Conservation (phyloP, 139 green algal species). For the Medakamo hakoo region DNA sequence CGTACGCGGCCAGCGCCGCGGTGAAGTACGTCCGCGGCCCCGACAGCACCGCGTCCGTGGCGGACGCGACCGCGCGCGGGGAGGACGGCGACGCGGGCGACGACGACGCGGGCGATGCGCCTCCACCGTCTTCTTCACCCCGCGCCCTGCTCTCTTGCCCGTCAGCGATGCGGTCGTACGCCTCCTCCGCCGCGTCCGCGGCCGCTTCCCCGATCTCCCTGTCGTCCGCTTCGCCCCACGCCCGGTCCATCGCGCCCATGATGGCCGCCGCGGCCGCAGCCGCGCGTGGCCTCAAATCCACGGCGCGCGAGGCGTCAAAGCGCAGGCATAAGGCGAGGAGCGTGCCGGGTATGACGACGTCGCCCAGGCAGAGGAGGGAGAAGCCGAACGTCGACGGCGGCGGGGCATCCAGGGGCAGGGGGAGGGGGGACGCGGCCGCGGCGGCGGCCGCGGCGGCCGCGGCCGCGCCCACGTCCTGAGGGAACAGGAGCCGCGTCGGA, state of each 20-base stretch:
- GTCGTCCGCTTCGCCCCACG: slow-evolving; percentile 14
- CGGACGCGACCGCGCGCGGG: background rate
- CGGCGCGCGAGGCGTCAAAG: slow-evolving; percentile 48
- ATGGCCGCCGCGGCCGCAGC: slow-evolving; percentile 40
- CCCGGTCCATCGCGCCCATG: slow-evolving; percentile 15
- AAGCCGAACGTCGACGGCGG: slow-evolving; percentile 73
- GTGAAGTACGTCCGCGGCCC: slow-evolving; percentile 62
- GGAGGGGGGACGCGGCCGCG: too few relatives aligned
- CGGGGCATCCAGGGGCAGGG: too few relatives aligned
- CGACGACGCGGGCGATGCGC: too few relatives aligned
- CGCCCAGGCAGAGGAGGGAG: slow-evolving; percentile 68
- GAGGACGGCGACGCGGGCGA: too few relatives aligned
- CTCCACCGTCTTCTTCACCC: too few relatives aligned
- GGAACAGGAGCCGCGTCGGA: slow-evolving; percentile 72
- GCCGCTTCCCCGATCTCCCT: slow-evolving; percentile 30
- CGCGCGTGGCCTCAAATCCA: slow-evolving; percentile 36
- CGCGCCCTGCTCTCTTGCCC: too few relatives aligned
- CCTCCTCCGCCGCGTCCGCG: slow-evolving; percentile 30
- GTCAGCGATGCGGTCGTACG: slow-evolving; percentile 45
- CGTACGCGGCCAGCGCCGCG: slow-evolving; percentile 44
- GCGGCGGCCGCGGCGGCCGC: slow-evolving; percentile 15
- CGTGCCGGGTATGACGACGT: slow-evolving; percentile 76
- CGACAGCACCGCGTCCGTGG: slow-evolving; percentile 38
- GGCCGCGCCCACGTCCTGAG: slow-evolving; percentile 20
- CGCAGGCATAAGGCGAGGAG: slow-evolving; percentile 56